A percentile compares a stretch with the other conserved stretches of the same genome.
Conservation (phyloP, 2,329 filamentous ascomycete species). For the Ophiosphaerella narmari region DNA sequence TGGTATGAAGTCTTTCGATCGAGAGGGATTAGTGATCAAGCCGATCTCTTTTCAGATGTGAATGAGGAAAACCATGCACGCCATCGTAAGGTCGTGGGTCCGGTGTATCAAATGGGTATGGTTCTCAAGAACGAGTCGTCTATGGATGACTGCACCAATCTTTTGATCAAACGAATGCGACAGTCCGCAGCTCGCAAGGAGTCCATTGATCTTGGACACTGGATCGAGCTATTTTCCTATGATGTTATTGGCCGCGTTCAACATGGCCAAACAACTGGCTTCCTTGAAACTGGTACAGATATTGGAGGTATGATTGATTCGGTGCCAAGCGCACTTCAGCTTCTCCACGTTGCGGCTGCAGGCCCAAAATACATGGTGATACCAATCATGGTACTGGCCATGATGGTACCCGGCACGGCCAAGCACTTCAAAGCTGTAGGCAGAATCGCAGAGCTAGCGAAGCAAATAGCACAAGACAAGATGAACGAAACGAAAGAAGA, state of each 20-base stretch:
- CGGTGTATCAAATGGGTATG: slow-evolving; percentile 49
- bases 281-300: slow-evolving; percentile 47
- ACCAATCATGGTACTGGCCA: slow-evolving; percentile 29
- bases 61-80: slow-evolving; percentile 22
- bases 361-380: slow-evolving; percentile 36
- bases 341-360: slow-evolving; percentile 32
- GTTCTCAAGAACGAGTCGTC: slow-evolving; percentile 41
- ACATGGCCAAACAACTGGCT: slow-evolving; percentile 51
- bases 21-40: slow-evolving; percentile 19
- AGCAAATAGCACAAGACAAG: slow-evolving; percentile 15
- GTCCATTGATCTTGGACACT: slow-evolving; percentile 30
- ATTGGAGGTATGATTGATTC: slow-evolving; percentile 46
- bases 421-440: slow-evolving; percentile 35
- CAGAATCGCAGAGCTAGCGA: slow-evolving; percentile 20
- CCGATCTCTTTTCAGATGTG: slow-evolving; percentile 23
- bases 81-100: slow-evolving; percentile 21
- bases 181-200: slow-evolving; percentile 21
- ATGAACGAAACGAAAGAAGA: slow-evolving; percentile 9
- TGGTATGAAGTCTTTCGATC: slow-evolving; percentile 17
- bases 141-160: slow-evolving; percentile 25
- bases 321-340: slow-evolving; percentile 42
- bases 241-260: slow-evolving; percentile 51
- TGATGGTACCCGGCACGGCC: slow-evolving; percentile 22
- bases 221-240: slow-evolving; percentile 35
- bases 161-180: slow-evolving; percentile 27